These are phyloP conservation scores for Piedraia hortae DNA, from an alignment of 2,329 filamentous ascomycete genomes.

Conservation along the genomic window DNA sequence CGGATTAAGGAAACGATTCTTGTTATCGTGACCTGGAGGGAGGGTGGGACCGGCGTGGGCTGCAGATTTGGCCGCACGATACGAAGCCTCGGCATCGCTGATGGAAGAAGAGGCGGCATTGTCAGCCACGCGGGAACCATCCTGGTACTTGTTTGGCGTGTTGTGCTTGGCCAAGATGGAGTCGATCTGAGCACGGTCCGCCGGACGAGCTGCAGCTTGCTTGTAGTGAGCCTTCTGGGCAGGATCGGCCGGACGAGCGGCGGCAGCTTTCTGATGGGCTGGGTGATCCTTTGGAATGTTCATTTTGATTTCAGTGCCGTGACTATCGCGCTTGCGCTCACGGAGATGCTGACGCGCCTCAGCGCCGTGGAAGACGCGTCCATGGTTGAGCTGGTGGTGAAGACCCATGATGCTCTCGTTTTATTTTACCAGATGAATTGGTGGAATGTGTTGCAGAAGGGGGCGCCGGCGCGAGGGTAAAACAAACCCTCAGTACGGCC, in stretches of 20 bases:
- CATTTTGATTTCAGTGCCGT: slow-evolving; percentile 6
- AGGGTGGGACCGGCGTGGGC: slow-evolving; percentile 1
- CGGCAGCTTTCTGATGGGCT: slow-evolving; percentile 5
- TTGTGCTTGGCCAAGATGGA: too few relatives aligned
- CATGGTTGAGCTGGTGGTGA: slow-evolving; percentile 9
- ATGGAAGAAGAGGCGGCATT: slow-evolving; percentile 3
- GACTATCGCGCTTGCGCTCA: slow-evolving; percentile 8
- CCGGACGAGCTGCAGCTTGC: slow-evolving; percentile 6
- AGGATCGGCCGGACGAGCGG: slow-evolving; percentile 3
- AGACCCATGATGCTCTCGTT: slow-evolving; percentile 9
- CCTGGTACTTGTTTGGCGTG: too few relatives aligned
- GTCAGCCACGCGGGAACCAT: too few relatives aligned
- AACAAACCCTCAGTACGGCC: too few relatives aligned
- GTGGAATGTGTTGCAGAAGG: slow-evolving; percentile 4
- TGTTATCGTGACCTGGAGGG: slow-evolving; percentile 2
- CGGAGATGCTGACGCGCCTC: slow-evolving; percentile 7
- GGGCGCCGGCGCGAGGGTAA: too few relatives aligned
- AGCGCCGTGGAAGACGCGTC: slow-evolving; percentile 8
- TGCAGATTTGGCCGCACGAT: slow-evolving; percentile 2
- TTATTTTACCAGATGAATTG: slow-evolving; percentile 3
- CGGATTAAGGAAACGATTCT: slow-evolving; percentile 3
- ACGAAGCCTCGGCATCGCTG: slow-evolving; percentile 2
- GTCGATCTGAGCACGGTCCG: too few relatives aligned
- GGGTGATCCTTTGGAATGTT: slow-evolving; percentile 10
- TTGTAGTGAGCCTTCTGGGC: slow-evolving; percentile 7